These are phyloP conservation scores for Bullera alba DNA, from an alignment of 768 basidiomycete species.

Conservation along the genomic window DNA sequence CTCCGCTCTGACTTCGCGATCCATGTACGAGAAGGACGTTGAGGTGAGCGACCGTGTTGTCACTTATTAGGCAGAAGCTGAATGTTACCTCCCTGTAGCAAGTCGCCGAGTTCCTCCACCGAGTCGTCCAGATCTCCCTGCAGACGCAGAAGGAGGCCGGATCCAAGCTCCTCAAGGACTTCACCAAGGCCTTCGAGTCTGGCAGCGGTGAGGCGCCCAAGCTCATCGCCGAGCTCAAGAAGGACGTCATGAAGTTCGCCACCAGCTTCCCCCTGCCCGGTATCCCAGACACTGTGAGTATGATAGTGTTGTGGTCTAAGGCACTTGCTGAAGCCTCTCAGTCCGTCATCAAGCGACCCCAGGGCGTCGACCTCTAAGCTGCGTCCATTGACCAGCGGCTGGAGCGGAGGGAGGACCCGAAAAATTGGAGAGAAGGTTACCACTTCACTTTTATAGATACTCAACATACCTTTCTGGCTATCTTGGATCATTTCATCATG, in stretches of 20 bases:
- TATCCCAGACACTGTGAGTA: conserved; percentile 52
- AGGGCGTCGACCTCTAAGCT: conserved; percentile 30
- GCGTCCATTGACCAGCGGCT: neutral
- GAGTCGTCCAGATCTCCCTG: conserved; percentile 83
- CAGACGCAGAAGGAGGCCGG: conserved; percentile 90
- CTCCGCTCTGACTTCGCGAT: conserved; percentile 84
- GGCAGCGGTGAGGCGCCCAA: conserved; percentile 54
- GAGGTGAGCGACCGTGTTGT: conserved; percentile 45
- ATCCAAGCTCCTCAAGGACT: conserved; percentile 90
- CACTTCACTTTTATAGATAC: neutral
- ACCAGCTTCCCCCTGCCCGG: conserved; percentile 88
- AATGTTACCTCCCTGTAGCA: conserved; percentile 27
- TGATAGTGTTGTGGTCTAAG: neutral
- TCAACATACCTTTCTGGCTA: neutral
- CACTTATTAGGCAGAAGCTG: too few species aligned
- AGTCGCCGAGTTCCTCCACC: conserved; percentile 87
- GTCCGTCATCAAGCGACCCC: conserved; percentile 39
- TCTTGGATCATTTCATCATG: conserved; percentile 9
- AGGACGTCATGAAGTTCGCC: conserved; percentile 75
- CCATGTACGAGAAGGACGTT: conserved; percentile 84
- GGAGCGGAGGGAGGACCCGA: neutral
- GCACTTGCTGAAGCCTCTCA: neutral
- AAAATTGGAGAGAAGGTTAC: neutral
- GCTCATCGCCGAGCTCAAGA: conserved; percentile 64
- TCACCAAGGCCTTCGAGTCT: conserved; percentile 58